Evolutionary conservation across 257 asterid species (phyloP).

Genomic region (Pogostemon cablin): DNA sequence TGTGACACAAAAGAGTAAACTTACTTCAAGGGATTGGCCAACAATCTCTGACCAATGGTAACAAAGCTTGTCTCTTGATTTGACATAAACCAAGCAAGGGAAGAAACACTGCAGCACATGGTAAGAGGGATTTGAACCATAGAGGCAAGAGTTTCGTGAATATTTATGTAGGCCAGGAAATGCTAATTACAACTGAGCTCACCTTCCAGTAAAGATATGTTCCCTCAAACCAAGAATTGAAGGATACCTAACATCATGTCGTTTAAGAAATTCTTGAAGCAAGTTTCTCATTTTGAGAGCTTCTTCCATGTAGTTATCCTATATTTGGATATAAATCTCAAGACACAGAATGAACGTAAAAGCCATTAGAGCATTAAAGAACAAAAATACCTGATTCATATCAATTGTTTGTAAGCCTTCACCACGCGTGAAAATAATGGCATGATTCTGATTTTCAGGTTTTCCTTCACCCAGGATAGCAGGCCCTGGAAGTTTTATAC

Average conservation of each 20-base stretch:
- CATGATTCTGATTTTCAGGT: conserved; percentile 95
- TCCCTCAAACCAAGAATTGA: conserved; percentile 68
- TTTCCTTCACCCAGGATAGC: conserved; percentile 92
- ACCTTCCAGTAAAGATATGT: conserved; percentile 74
- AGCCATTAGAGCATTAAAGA: not conserved
- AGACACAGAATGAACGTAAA: conserved; percentile 13
- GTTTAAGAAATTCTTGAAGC: conserved; percentile 57
- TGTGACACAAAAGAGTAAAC: conserved; percentile 30
- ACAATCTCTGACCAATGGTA: conserved; percentile 60
- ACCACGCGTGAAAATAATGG: conserved; percentile 82
- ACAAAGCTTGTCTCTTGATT: conserved; percentile 69
- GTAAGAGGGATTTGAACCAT: conserved; percentile 13
- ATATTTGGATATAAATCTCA: conserved; percentile 24
- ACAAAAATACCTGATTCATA: conserved; percentile 77
- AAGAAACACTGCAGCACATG: conserved; percentile 51
- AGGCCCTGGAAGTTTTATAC: conserved; percentile 89
- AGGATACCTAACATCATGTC: conserved; percentile 58
- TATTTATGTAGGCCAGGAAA: not conserved
- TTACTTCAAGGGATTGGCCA: conserved; percentile 63
- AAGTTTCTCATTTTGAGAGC: conserved; percentile 68
- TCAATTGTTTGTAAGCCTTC: conserved; percentile 93
- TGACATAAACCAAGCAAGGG: conserved; percentile 71
- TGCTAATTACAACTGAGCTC: conserved; percentile 25
- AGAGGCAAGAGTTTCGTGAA: conserved; percentile 5
- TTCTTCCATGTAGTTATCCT: conserved; percentile 73